Conservation (phyloP, 2,329 filamentous ascomycete species). For the Paecilomyces sp. region DNA sequence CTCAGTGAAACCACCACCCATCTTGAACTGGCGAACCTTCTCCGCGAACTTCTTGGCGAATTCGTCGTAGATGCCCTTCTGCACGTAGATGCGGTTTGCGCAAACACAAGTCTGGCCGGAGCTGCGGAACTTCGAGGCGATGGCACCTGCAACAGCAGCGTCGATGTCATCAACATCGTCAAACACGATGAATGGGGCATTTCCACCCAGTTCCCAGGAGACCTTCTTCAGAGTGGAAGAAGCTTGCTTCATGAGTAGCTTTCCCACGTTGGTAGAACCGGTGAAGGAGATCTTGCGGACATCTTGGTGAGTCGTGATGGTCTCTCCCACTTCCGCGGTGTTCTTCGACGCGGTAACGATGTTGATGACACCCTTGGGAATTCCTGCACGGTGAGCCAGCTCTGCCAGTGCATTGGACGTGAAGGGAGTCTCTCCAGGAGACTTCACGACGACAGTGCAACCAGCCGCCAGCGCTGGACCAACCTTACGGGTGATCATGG, state of each 20-base stretch:
- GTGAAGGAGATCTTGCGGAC: constrained; percentile 94
- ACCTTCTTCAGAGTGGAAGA: constrained; percentile 76
- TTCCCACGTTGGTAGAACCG: constrained; percentile 60
- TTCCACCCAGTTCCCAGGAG: constrained; percentile 88
- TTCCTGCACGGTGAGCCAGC: constrained; percentile 75
- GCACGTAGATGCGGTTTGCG: constrained; percentile 2
- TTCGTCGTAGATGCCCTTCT: constrained; percentile 19
- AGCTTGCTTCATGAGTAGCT: constrained; percentile 84
- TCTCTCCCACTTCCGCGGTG: constrained; percentile 69
- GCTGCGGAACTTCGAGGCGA: constrained; percentile 85
- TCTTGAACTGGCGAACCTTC: constrained; percentile 43
- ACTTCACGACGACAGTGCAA: constrained; percentile 88
- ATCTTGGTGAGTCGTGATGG: constrained; percentile 66
- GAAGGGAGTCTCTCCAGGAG: constrained; percentile 86
- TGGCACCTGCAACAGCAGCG: constrained; percentile 70
- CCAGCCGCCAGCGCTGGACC: constrained; percentile 72
- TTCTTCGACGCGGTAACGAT: constrained; percentile 74
- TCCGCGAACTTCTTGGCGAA: constrained; percentile 44
- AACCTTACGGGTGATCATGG: constrained; percentile 47
- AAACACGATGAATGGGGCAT: constrained; percentile 94
- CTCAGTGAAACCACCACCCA: constrained; percentile 40
- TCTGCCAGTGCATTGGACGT: constrained; percentile 83
- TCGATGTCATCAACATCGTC: constrained; percentile 84
- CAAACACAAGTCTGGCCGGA: constrained; percentile 95
- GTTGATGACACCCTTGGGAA: constrained; percentile 87